These are phyloP conservation scores for Cryomyces minteri DNA, from an alignment of 495 filamentous ascomycete species.

Conservation along the genomic window DNA sequence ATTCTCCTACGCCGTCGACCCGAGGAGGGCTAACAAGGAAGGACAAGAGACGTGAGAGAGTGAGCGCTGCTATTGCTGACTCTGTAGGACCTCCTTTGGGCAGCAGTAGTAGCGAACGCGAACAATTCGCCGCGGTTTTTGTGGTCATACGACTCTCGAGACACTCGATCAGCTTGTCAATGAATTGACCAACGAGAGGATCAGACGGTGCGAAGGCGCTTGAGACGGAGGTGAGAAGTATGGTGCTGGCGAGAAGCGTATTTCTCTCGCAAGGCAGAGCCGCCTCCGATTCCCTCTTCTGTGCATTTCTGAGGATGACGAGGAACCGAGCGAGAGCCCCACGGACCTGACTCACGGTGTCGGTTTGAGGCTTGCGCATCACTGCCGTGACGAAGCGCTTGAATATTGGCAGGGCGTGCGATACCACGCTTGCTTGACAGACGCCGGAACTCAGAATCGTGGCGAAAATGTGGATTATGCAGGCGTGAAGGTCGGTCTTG, in stretches of 20 bases:
- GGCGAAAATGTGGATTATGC: slow-evolving; percentile 89
- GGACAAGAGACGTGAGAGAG: slow-evolving; percentile 56
- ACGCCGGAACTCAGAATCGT: slow-evolving; percentile 75
- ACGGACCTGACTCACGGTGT: slow-evolving; percentile 34
- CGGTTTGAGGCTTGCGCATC: slow-evolving; percentile 38
- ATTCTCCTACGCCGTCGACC: slow-evolving; percentile 55
- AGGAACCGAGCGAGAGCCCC: slow-evolving; percentile 65
- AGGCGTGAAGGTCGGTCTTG: slow-evolving; percentile 88
- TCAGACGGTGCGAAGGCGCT: slow-evolving; percentile 56
- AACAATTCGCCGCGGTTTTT: slow-evolving; percentile 75
- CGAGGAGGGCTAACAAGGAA: slow-evolving; percentile 50
- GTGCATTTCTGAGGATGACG: slow-evolving; percentile 61
- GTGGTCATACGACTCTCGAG: slow-evolving; percentile 63
- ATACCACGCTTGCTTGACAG: slow-evolving; percentile 76
- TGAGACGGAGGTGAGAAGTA: slow-evolving; percentile 66
- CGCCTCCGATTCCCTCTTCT: slow-evolving; percentile 64
- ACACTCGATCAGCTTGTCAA: slow-evolving; percentile 69
- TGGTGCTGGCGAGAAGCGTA: slow-evolving; percentile 67
- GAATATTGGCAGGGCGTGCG: slow-evolving; percentile 79
- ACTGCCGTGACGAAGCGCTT: slow-evolving; percentile 52
- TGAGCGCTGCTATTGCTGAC: slow-evolving; percentile 49
- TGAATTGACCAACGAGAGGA: slow-evolving; percentile 43
- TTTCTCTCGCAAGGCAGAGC: slow-evolving; percentile 85
- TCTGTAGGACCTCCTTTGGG: slow-evolving; percentile 46
- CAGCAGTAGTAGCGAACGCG: slow-evolving; percentile 55